phyloP scores from a whole-genome alignment of 768 basidiomycete genomes.

The Lenzites betulinus region DNA sequence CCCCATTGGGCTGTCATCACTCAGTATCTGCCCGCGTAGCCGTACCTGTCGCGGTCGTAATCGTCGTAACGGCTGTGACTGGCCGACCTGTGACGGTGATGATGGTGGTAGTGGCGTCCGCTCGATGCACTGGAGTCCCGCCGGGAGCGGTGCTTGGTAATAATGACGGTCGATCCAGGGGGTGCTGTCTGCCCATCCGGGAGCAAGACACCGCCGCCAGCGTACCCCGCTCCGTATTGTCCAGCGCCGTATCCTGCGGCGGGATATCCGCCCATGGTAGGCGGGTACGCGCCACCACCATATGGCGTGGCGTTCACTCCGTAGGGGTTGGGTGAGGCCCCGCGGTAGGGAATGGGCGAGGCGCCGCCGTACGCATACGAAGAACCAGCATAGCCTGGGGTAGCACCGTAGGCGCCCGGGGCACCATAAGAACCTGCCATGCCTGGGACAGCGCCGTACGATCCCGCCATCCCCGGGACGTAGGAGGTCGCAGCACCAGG shows the following conservation, averaged over 20 bases:
- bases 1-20: neutral
- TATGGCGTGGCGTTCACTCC: neutral
- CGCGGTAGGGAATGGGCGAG: conserved; percentile 14
- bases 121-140: conserved; percentile 16
- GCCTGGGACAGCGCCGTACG: conserved; percentile 7
- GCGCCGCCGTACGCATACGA: conserved; percentile 15
- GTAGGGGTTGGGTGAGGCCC: neutral
- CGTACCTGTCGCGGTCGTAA: conserved; percentile 8
- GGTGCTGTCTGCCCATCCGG: conserved; percentile 13
- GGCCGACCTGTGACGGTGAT: conserved; percentile 11
- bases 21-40: conserved; percentile 12
- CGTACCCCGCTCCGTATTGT: conserved; percentile 5
- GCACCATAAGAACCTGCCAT: neutral
- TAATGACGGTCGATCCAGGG: conserved; percentile 29
- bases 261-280: conserved; percentile 2
- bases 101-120: conserved; percentile 21
- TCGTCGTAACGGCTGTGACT: conserved; percentile 8
- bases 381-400: conserved; percentile 1
- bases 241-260: neutral
- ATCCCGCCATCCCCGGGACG: conserved; percentile 2
- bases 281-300: neutral
- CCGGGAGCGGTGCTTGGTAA: conserved; percentile 16
- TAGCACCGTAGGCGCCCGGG: conserved; percentile 8
- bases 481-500: conserved; percentile 6
- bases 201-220: conserved; percentile 4